Evolutionary conservation across 192 early-diverging fungal species (phyloP).

Genomic region (Coemansia sp.): DNA sequence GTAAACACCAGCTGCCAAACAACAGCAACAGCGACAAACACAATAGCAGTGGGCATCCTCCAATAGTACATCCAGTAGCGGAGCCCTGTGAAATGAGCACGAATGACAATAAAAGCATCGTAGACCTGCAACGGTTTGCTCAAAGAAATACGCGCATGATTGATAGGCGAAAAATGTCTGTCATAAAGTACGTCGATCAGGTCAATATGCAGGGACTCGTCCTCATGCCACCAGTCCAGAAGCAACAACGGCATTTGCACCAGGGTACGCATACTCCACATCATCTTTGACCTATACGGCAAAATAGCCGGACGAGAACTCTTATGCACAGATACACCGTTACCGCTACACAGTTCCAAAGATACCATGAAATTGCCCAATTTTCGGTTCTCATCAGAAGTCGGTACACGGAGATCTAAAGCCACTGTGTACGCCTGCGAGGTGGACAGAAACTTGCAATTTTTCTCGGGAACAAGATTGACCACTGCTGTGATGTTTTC

Average conservation of each 20-base stretch:
- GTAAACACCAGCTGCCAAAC: slow-evolving; percentile 55
- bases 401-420: slow-evolving; percentile 61
- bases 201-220: slow-evolving; percentile 47
- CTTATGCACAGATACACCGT: slow-evolving; percentile 30
- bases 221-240: slow-evolving; percentile 50
- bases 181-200: slow-evolving; percentile 60
- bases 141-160: slow-evolving; percentile 53
- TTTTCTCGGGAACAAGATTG: slow-evolving; percentile 25
- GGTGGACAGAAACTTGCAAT: slow-evolving; percentile 48
- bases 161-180: slow-evolving; percentile 48
- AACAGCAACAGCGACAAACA: slow-evolving; percentile 60
- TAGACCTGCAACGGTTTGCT: slow-evolving; percentile 62
- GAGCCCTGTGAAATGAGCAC: slow-evolving; percentile 66
- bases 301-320: slow-evolving; percentile 56
- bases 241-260: slow-evolving; percentile 52
- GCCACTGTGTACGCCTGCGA: slow-evolving; percentile 63
- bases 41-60: slow-evolving; percentile 58
- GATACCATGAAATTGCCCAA: slow-evolving; percentile 71
- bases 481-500: slow-evolving; percentile 24
- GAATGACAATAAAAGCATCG: slow-evolving; percentile 42
- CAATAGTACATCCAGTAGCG: slow-evolving; percentile 80
- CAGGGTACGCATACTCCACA: slow-evolving; percentile 15
- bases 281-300: slow-evolving; percentile 27
- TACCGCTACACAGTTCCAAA: slow-evolving; percentile 52
- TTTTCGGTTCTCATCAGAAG: slow-evolving; percentile 59